Conservation (phyloP, 805 yeast species). For the Saccharomyces mikatae region DNA sequence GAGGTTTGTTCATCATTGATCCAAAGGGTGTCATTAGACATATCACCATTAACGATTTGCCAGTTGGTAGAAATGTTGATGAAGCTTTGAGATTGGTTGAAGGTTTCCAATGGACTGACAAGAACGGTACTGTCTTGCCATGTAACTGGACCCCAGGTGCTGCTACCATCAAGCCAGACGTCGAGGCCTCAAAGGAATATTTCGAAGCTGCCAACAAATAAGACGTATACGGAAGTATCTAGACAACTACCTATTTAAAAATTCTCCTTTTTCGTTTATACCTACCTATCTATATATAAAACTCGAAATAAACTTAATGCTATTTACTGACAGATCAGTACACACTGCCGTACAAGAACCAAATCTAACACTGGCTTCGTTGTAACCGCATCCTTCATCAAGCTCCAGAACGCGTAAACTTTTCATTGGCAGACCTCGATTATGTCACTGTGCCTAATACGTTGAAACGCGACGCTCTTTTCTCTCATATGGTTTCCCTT, state of each 20-base stretch:
- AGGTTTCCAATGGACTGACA: constrained; percentile 99
- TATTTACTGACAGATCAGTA: neutral
- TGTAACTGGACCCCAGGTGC: constrained; percentile 98
- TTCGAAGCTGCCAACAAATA: constrained; percentile 53
- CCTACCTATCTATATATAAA: neutral
- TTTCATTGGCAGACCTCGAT: neutral
- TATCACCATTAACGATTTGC: constrained; percentile 95
- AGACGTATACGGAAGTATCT: neutral
- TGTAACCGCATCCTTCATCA: neutral
- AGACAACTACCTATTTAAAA: neutral
- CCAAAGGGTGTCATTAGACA: constrained; percentile 94
- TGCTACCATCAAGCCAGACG: constrained; percentile 83
- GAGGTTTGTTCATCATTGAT: constrained; percentile 97
- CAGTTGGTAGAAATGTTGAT: constrained; percentile 98
- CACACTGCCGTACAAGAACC: neutral
- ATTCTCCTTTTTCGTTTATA: neutral
- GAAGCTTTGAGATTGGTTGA: constrained; percentile 96
- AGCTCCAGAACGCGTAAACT: neutral
- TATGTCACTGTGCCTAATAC: neutral
- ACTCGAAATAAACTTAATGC: neutral
- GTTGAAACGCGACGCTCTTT: neutral
- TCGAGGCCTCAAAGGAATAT: constrained; percentile 71
- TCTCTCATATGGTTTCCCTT: neutral
- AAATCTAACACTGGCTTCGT: neutral
- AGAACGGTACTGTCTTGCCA: constrained; percentile 99